Base-by-base conservation (phyloP, 768 basidiomycete genomes). In the Coprinopsis marcescibilis region DNA sequence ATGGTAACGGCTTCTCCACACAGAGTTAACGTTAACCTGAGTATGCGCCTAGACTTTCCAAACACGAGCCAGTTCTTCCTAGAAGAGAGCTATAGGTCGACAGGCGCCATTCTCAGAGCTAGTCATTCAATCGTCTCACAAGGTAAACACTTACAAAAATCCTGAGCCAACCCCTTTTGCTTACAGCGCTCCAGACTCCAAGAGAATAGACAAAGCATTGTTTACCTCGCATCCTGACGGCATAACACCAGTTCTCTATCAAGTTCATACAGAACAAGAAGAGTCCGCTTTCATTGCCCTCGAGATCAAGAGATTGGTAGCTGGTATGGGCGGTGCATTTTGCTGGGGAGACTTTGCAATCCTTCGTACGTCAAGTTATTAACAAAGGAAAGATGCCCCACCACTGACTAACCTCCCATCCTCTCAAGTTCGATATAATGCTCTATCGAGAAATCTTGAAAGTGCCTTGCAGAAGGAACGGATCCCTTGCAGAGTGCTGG, bases 71-170 rank as follows among this genome's bases (percentile, higher is more conserved):
- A 88, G 55, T 78, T 95, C 34, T 75, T 85, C 33, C 67, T 94
- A 5, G 89, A 93, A 59, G 73, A 89, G 57, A 93, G 92, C 58
- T 95, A 92, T 63, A 81, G 92, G 8, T 91, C 88, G 1, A 90
- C 89, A 0, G 81, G 72, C 0, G 70, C 82, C 1, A 92, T 95
- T 46, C 65, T 95, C 4, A 71, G 73, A 1, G 74, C 81, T 2
- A 85, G 85, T 43, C 57, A 88, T 4, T 86, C 87, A 1, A 82
- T 95, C 49, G 80, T 93, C n/a, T 68, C 81, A 0, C 83, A 92
- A 80, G 90, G 89, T 82, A 50, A 11, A 61, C 53, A 17, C 10
- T 42, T 42, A 33, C 24, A 17, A 17, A 21, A 36, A 3, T 40
- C 3, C 7, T 45, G 8, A 32, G n/a, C 45, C 21, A 32, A 25